Conservation (phyloP, 2,329 filamentous ascomycete genomes). For the Monosporascus sp. region DNA sequence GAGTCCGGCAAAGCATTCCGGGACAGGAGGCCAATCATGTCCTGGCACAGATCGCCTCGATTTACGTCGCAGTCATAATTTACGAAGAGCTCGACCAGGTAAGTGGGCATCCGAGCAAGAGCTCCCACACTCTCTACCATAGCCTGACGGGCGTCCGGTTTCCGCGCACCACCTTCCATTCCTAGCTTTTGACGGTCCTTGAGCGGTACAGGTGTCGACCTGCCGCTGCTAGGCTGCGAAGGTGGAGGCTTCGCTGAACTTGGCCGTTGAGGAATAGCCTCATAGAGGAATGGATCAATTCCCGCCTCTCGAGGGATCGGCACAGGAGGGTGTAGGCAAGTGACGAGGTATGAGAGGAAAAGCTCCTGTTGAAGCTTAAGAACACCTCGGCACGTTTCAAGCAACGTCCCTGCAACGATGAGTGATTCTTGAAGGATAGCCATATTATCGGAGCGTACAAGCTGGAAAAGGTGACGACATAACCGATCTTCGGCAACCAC, state of each 20-base stretch:
- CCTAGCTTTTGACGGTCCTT: conserved; percentile 91
- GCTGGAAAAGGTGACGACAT: conserved; percentile 91
- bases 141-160: conserved; percentile 91
- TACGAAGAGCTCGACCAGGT: conserved; percentile 91
- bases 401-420: conserved; percentile 81
- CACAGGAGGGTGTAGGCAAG: conserved; percentile 88
- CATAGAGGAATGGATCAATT: conserved; percentile 87
- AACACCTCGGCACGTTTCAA: conserved; percentile 84
- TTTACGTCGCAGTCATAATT: conserved; percentile 98
- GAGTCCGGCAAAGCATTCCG: conserved; percentile 95
- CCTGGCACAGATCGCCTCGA: conserved; percentile 85
- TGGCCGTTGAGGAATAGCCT: conserved; percentile 86
- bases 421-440: conserved; percentile 88
- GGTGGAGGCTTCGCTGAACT: conserved; percentile 75
- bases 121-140: conserved; percentile 98
- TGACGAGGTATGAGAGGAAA: conserved; percentile 89
- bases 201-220: conserved; percentile 83
- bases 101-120: conserved; percentile 85
- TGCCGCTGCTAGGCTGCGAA: conserved; percentile 70
- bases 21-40: conserved; percentile 87
- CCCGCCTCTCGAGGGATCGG: conserved; percentile 87
- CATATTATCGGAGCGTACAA: conserved; percentile 95
- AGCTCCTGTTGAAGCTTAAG: conserved; percentile 95
- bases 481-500: conserved; percentile 86
- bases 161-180: conserved; percentile 83